Percentiles rank a stretch among this genome's conserved stretches.
Evolutionary conservation across 2,329 filamentous ascomycete species (phyloP).

Genomic region (Macrophomina pseudophaseolina): DNA sequence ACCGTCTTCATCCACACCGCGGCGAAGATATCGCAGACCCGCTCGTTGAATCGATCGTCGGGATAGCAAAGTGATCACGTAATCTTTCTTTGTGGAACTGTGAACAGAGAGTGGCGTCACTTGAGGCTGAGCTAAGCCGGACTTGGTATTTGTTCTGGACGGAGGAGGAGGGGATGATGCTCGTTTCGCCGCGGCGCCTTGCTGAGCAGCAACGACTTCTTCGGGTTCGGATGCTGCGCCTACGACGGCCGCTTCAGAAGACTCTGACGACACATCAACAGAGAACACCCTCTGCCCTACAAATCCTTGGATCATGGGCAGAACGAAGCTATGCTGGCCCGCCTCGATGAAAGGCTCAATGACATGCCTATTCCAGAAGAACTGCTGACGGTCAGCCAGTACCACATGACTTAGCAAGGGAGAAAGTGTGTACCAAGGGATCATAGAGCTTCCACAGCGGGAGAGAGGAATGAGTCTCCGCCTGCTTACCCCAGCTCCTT

Average conservation of each 20-base stretch:
- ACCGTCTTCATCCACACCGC: conserved; percentile 89
- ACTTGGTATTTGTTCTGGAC: conserved; percentile 24
- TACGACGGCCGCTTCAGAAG: conserved; percentile 40
- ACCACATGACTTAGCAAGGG: background rate
- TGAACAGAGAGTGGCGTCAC: conserved; percentile 22
- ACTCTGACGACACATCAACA: conserved; percentile 61
- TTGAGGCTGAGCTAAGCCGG: conserved; percentile 15
- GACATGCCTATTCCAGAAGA: conserved; percentile 90
- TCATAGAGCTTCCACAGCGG: conserved; percentile 77
- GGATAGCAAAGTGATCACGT: conserved; percentile 89
- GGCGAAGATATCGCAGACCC: conserved; percentile 85
- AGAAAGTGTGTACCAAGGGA: conserved; percentile 50
- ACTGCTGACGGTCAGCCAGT: conserved; percentile 46
- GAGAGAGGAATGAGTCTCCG: conserved; percentile 49
- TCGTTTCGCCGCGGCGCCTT: conserved; percentile 28
- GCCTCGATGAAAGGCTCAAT: conserved; percentile 73
- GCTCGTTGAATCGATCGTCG: conserved; percentile 84
- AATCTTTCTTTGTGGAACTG: conserved; percentile 50
- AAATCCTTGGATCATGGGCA: conserved; percentile 93
- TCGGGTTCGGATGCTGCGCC: conserved; percentile 40
- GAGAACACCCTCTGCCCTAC: conserved; percentile 84
- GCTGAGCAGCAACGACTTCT: conserved; percentile 41
- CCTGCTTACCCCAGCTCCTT: conserved; percentile 58
- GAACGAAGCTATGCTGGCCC: conserved; percentile 71
- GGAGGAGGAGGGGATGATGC: conserved; percentile 34